phyloP scores from a whole-genome alignment of 2,329 filamentous ascomycete genomes.

The Mariannaea sp. region DNA sequence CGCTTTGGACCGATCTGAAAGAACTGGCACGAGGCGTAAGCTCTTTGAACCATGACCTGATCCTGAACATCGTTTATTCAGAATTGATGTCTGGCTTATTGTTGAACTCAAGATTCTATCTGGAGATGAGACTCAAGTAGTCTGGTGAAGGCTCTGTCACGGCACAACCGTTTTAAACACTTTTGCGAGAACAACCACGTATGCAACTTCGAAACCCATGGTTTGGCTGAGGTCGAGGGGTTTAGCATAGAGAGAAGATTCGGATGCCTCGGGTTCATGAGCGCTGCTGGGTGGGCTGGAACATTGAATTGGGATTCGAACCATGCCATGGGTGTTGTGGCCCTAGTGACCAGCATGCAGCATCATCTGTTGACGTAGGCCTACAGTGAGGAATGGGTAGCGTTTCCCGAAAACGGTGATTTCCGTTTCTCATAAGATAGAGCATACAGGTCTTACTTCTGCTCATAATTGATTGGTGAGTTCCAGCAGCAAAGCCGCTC shows the following conservation, averaged over 20 bases:
- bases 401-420: not conserved
- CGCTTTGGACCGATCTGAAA: conserved; percentile 37
- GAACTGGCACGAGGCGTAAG: not conserved
- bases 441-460: too few relatives aligned
- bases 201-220: not conserved
- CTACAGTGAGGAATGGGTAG: not conserved
- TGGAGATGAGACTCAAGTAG: too few relatives aligned
- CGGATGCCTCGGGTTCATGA: not conserved
- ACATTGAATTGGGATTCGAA: not conserved
- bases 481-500: not conserved
- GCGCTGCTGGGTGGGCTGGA: not conserved
- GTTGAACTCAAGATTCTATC: too few relatives aligned
- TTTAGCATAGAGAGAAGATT: not conserved
- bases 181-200: not conserved
- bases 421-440: too few relatives aligned
- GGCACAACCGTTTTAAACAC: not conserved
- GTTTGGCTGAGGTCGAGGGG: too few relatives aligned
- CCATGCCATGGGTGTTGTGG: not conserved
- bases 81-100: too few relatives aligned
- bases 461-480: not conserved
- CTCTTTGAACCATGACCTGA: conserved; percentile 25
- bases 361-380: not conserved
- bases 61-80: not conserved
- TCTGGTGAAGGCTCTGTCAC: not conserved
- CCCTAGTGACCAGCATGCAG: too few relatives aligned